Percentiles rank a stretch among this genome's conserved stretches.
These are phyloP conservation scores for Collybia nuda DNA, from an alignment of 768 basidiomycete genomes.

Conservation along the genomic window DNA sequence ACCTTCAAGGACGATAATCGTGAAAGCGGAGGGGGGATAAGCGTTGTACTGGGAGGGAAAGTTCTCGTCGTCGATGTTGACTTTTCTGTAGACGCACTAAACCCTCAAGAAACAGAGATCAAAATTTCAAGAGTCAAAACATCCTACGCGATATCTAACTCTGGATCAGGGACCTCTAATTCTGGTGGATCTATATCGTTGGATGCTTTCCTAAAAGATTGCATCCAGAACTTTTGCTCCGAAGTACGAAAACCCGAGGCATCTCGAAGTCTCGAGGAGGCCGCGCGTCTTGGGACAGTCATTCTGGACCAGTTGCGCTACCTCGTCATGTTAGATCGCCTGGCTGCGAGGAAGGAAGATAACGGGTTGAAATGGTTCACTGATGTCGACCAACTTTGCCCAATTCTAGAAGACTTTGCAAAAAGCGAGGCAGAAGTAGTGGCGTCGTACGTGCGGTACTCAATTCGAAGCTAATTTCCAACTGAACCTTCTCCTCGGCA, in stretches of 20 bases:
- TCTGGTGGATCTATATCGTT: conserved; percentile 53
- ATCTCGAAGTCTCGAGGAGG: conserved; percentile 50
- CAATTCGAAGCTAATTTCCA: background rate
- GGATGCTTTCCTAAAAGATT: conserved; percentile 60
- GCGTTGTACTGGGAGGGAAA: conserved; percentile 71
- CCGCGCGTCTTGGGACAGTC: conserved; percentile 44
- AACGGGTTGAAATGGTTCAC: conserved; percentile 76
- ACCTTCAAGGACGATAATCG: conserved; percentile 63
- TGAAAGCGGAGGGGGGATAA: conserved; percentile 39
- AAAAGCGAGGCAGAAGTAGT: conserved; percentile 51
- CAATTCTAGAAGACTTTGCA: conserved; percentile 48
- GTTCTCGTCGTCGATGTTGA: conserved; percentile 81
- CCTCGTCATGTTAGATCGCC: conserved; percentile 68
- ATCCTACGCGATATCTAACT: conserved; percentile 62
- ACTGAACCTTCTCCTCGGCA: conserved; percentile 16
- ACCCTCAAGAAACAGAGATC: conserved; percentile 35
- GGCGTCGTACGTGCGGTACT: conserved; percentile 43
- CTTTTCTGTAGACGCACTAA: conserved; percentile 44
- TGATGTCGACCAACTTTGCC: conserved; percentile 56
- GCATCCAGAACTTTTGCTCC: conserved; percentile 54
- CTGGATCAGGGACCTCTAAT: conserved; percentile 23
- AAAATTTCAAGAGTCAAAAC: conserved; percentile 64
- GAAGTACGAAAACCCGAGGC: conserved; percentile 59
- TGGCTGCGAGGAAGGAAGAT: conserved; percentile 61
- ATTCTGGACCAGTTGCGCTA: conserved; percentile 62